These are phyloP conservation scores for Umbilicus rupestris DNA, from an alignment of 164 flowering plant species.

Conservation along the genomic window DNA sequence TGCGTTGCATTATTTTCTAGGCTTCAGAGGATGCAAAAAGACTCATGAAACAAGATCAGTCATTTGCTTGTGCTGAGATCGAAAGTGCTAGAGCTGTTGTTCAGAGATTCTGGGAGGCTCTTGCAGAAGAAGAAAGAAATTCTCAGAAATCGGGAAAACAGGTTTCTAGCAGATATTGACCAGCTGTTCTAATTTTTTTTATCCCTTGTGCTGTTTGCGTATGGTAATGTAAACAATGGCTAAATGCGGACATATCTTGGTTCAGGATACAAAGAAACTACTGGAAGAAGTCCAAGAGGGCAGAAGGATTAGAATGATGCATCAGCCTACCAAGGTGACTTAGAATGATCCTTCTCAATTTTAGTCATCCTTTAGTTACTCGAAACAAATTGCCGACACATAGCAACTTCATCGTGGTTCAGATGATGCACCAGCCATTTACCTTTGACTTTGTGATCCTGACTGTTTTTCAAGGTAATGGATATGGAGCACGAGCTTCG, in stretches of 20 bases:
- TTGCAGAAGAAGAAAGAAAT: slow-evolving; percentile 33
- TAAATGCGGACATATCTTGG: background rate
- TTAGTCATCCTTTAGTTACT: background rate
- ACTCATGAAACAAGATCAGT: slow-evolving; percentile 40
- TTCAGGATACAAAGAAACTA: slow-evolving; percentile 61
- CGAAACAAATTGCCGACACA: background rate
- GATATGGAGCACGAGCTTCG: slow-evolving; percentile 96
- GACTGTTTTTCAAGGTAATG: slow-evolving; percentile 43
- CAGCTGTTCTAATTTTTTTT: background rate
- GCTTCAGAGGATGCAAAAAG: slow-evolving; percentile 52
- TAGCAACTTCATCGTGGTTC: background rate
- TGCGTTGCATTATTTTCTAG: slow-evolving; percentile 15
- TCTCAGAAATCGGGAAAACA: slow-evolving; percentile 26
- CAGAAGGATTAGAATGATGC: slow-evolving; percentile 80
- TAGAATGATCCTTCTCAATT: background rate
- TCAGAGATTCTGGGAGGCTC: slow-evolving; percentile 39
- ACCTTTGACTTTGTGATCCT: background rate
- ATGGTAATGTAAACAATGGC: too few relatives aligned
- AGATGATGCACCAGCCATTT: background rate
- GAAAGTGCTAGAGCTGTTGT: slow-evolving; percentile 49
- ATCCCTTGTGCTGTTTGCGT: too few relatives aligned
- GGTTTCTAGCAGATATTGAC: slow-evolving; percentile 10
- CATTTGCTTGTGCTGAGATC: slow-evolving; percentile 49
- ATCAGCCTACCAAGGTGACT: slow-evolving; percentile 89
- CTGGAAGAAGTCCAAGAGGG: slow-evolving; percentile 95